Evolutionary conservation across 2,329 filamentous ascomycete species (phyloP), one percentile per base, ranked within the genome.

Genomic region (Monilinia aucupariae): DNA sequence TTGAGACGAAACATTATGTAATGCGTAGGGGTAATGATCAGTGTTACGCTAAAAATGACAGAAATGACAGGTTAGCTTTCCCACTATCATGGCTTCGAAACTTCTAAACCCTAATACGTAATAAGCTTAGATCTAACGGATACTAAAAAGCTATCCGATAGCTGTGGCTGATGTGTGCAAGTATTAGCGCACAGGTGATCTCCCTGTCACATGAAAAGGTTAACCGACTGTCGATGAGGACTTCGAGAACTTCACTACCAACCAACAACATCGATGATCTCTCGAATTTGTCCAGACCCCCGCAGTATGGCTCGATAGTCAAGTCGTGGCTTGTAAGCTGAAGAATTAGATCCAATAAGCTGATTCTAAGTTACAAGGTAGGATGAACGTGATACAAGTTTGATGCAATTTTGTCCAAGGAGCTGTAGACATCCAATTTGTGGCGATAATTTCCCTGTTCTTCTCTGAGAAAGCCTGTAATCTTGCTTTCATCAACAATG

Each of bases 361-460:
- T 25, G 47, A 32, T 45, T 34, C n/a, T 8, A 25, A 47, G 6
- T 27, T 47, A 47, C 41, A 34, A 41, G 22, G 37, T 56, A 32
- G 17, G 41, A 55, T 56, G 30, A 15, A 50, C n/a, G 34, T 61
- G 59, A 61, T 61, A 39, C 49, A 61, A 53, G 59, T 54, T 27
- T 39, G 34, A 59, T 49, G 45, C 45, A 34, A 34, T 52, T 7
- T 12, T 8, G n/a, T 15, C 27, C 12, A 51, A 34, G 49, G 20
- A 59, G 43, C 32, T 58, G 43, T 30, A 62, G 51, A 32, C 25
- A 62, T 62, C 51, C 25, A 58, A 32, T 58, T 22, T 50, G 25
- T 56, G 43, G 25, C 22, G 48, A 58, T 15, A 49, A 25, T 13
- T 62, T 62, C 60, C 60, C 32, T 62, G 60, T 41, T 62, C 39